Evolutionary conservation across 805 yeast genomes (phyloP), one percentile per base, ranked within the genome.

Genomic region (Kodamaea kakaduensis): DNA sequence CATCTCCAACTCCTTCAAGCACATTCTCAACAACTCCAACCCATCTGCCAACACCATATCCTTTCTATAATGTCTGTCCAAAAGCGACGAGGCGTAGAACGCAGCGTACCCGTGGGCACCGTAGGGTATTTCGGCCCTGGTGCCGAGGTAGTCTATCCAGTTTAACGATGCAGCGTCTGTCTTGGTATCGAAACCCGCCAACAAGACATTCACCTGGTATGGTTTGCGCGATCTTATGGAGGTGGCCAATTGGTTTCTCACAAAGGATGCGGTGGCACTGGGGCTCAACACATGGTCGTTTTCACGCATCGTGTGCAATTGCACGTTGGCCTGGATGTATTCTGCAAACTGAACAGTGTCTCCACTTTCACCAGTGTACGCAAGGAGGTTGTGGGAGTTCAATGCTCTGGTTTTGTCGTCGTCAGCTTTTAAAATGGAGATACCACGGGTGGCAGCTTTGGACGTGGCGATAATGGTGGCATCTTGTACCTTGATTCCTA

Each of bases 61-160:
- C 27, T 78, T 71, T 56, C 81, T 75, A 64, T 89, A 88, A 62
- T 88, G 96, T 48, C 82, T 88, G 66, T 93, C 98, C 47, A 93
- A 71, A 45, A 90, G 67, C 2, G 97, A 84, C 59, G 87, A 74
- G 20, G 95, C 80, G 59, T 93, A 93, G 62, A 90, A 93, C 1
- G 94, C 95, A n/a, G 97, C 95, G 55, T 93, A 93, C 9, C 98
- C 98, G 58, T 93, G 98, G 2, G 97, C 97, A 12, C 94, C 96
- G 56, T 93, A 93, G 10, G 98, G 97, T 40, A 93, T 70, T 42
- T 81, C 86, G 10, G 81, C 95, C 46, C 81, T 78, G 2, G 98
- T 85, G 6, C 98, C 98, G 46, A 93, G 67, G 59, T 93, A 93
- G 58, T 93, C 98, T 47, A 93, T 84, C 81, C 90, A 87, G 53